Evolutionary conservation across 2,329 filamentous ascomycete genomes (phyloP).

Genomic region (Arthrobotrys musiformis): DNA sequence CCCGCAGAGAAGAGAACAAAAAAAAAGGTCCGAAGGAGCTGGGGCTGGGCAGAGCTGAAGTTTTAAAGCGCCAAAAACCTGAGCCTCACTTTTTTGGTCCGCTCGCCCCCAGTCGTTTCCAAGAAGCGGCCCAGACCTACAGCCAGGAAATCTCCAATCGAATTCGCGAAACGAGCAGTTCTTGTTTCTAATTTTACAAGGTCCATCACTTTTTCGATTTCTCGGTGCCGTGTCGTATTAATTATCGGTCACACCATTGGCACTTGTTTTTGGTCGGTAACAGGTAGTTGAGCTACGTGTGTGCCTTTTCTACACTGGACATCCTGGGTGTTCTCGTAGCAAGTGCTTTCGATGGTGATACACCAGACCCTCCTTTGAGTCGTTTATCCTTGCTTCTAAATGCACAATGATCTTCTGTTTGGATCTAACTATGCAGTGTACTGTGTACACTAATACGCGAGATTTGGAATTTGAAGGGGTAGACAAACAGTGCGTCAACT

Average conservation of each 20-base stretch:
- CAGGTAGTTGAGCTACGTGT: not conserved
- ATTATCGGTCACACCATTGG: constrained; percentile 30
- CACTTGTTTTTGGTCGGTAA: no score
- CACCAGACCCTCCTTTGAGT: not conserved
- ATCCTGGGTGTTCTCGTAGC: not conserved
- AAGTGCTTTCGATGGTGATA: constrained; percentile 9
- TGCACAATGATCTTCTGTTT: not conserved
- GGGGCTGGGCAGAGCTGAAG: constrained; percentile 21
- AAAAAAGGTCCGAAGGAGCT: not conserved
- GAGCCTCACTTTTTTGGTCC: not conserved
- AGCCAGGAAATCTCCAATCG: constrained; percentile 4
- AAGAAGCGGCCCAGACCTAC: constrained; percentile 8
- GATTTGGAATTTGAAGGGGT: constrained; percentile 1
- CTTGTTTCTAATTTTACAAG: constrained; percentile 20
- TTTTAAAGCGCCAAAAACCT: constrained; percentile 4
- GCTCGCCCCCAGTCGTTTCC: not conserved
- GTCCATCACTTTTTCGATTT: constrained; percentile 4
- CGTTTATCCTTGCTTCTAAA: not conserved
- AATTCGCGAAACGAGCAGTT: not conserved
- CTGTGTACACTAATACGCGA: not conserved
- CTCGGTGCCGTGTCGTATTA: constrained; percentile 15
- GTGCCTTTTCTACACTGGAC: not conserved
- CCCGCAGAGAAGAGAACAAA: not conserved
- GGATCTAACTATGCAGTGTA: no score
- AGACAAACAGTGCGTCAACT: not conserved